Percentiles rank a stretch among this genome's conserved stretches.
phyloP scores from a whole-genome alignment of 208 protist genomes.

The Crithidia expoeki region DNA sequence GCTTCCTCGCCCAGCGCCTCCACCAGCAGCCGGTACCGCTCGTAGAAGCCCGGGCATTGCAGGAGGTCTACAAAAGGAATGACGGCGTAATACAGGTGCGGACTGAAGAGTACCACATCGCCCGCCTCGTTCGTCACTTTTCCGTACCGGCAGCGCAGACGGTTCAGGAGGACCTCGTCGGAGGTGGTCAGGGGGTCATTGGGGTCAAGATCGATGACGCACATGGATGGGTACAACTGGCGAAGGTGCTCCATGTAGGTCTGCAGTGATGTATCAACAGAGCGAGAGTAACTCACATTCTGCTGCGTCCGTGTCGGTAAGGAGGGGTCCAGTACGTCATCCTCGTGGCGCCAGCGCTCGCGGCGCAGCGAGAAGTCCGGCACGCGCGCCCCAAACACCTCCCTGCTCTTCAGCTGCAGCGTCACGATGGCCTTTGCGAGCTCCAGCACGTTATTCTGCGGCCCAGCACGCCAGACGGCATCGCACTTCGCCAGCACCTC shows the following conservation, averaged over 20 bases:
- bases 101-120: constrained; percentile 53
- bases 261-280: constrained; percentile 62
- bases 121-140: constrained; percentile 64
- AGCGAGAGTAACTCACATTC: constrained; percentile 32
- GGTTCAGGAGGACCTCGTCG: constrained; percentile 71
- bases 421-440: constrained; percentile 68
- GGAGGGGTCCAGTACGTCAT: constrained; percentile 73
- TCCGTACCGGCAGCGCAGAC: constrained; percentile 84
- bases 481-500: constrained; percentile 71
- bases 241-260: constrained; percentile 70
- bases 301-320: constrained; percentile 50
- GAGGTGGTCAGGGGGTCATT: constrained; percentile 49
- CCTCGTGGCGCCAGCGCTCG: constrained; percentile 55
- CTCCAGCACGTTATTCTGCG: constrained; percentile 49
- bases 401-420: constrained; percentile 80
- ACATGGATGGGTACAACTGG: constrained; percentile 60
- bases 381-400: constrained; percentile 82
- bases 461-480: constrained; percentile 45
- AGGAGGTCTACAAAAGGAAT: constrained; percentile 63
- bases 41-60: constrained; percentile 22
- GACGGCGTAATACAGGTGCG: constrained; percentile 74
- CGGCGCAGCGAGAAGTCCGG: constrained; percentile 78
- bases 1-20: constrained; percentile 30
- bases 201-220: constrained; percentile 80
- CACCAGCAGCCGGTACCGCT: constrained; percentile 19